Percentiles rank a stretch among this genome's conserved stretches.
phyloP scores from a whole-genome alignment of 1,139 yeast species.

The Groenewaldozyma sp. region DNA sequence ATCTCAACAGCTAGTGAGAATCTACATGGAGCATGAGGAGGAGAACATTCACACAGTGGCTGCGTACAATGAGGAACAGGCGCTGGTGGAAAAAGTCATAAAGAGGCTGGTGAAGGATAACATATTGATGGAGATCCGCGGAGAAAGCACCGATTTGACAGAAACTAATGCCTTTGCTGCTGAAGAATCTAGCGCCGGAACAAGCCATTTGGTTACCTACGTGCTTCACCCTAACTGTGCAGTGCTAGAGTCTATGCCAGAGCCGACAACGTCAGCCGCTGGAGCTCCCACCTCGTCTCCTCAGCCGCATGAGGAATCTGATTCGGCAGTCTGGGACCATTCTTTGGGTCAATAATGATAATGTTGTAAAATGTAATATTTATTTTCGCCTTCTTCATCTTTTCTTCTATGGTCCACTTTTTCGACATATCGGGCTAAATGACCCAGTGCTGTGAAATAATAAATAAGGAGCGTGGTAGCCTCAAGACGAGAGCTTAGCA shows the following conservation, averaged over 20 bases:
- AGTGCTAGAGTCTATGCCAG: conserved; percentile 8
- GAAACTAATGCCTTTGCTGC: conserved; percentile 28
- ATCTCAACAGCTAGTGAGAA: conserved; percentile 45
- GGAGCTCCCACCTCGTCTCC: no score
- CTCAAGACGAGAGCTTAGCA: no score
- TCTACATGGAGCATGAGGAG: conserved; percentile 74
- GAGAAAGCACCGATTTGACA: conserved; percentile 35
- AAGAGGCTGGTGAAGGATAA: conserved; percentile 79
- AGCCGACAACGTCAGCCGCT: conserved; percentile 1
- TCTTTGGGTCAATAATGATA: background rate
- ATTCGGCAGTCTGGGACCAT: no score
- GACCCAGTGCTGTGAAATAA: no score
- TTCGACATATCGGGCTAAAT: no score
- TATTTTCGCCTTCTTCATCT: no score
- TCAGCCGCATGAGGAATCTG: no score
- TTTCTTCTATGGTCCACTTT: no score
- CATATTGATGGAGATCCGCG: conserved; percentile 72
- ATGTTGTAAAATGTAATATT: background rate
- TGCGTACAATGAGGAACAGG: conserved; percentile 62
- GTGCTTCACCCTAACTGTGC: conserved; percentile 83
- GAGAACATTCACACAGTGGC: conserved; percentile 60
- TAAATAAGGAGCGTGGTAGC: no score
- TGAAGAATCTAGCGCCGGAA: conserved; percentile 32
- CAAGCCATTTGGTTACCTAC: no score
- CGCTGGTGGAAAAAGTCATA: conserved; percentile 69